Conservation (phyloP, 2,329 filamentous ascomycete species). For the Aspergillus sp. region DNA sequence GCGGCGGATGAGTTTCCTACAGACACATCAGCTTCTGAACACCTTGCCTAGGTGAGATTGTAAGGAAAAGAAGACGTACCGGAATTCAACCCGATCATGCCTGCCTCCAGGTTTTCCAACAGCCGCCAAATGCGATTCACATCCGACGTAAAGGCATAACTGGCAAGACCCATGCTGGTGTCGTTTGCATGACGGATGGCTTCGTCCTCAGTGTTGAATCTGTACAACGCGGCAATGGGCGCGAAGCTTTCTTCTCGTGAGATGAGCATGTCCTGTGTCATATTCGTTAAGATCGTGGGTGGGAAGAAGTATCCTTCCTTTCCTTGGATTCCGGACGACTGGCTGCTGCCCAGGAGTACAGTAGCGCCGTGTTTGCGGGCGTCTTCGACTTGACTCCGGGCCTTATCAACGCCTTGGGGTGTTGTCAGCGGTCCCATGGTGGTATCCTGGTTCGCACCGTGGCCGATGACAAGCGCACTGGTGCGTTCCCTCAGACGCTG, state of each 20-base stretch:
- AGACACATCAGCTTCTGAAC: neutral
- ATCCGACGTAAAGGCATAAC: constrained; percentile 62
- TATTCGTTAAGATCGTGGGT: constrained; percentile 56
- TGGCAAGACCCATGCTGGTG: constrained; percentile 58
- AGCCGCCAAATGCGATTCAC: constrained; percentile 58
- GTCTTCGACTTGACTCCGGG: constrained; percentile 53
- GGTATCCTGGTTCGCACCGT: constrained; percentile 46
- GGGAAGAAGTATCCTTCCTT: constrained; percentile 63
- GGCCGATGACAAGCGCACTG: constrained; percentile 49
- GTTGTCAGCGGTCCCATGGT: constrained; percentile 56
- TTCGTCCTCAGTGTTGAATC: constrained; percentile 59
- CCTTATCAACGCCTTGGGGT: constrained; percentile 49
- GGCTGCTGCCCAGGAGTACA: constrained; percentile 52
- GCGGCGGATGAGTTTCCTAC: constrained; percentile 55
- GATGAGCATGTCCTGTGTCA: constrained; percentile 51
- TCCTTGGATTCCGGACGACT: constrained; percentile 25
- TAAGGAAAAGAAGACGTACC: constrained; percentile 27
- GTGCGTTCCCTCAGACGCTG: constrained; percentile 47
- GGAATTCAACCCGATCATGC: constrained; percentile 61
- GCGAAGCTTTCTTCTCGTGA: constrained; percentile 58
- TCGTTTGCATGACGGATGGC: constrained; percentile 53
- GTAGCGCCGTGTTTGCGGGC: constrained; percentile 56
- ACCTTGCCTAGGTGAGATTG: no score
- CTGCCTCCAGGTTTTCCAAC: constrained; percentile 59
- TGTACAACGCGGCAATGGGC: constrained; percentile 55